A percentile compares a stretch with the other conserved stretches of the same genome.
Conservation (phyloP, 2,329 filamentous ascomycete genomes). For the Paecilomyces sp. region DNA sequence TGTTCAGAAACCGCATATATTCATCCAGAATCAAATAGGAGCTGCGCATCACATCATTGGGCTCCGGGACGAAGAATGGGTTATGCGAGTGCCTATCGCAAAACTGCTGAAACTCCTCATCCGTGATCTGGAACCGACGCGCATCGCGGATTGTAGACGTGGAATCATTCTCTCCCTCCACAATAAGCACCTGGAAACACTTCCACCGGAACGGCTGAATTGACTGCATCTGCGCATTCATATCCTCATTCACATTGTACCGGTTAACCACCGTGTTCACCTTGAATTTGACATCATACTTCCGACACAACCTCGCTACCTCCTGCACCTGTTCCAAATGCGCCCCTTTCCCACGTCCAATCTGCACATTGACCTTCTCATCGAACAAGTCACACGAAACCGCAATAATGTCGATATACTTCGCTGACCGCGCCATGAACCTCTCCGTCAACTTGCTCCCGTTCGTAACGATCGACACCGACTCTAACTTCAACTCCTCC, state of each 20-base stretch:
- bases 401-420: constrained; percentile 48
- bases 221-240: constrained; percentile 31
- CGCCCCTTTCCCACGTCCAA: constrained; percentile 45
- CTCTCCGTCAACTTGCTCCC: constrained; percentile 40
- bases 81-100: constrained; percentile 38
- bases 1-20: constrained; percentile 45
- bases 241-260: constrained; percentile 46
- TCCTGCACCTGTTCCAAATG: constrained; percentile 39
- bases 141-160: constrained; percentile 34
- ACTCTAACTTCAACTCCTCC: constrained; percentile 42
- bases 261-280: constrained; percentile 49
- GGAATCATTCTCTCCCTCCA: constrained; percentile 47
- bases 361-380: constrained; percentile 42
- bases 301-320: constrained; percentile 40
- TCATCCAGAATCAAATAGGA: constrained; percentile 49
- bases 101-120: constrained; percentile 42
- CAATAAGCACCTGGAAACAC: constrained; percentile 48
- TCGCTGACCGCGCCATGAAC: constrained; percentile 37
- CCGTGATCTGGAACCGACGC: constrained; percentile 38
- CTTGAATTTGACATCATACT: constrained; percentile 49
- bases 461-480: constrained; percentile 48
- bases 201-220: constrained; percentile 50
- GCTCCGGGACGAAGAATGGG: constrained; percentile 41
- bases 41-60: constrained; percentile 44
- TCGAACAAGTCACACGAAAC: constrained; percentile 51